Conservation (phyloP, 2,329 filamentous ascomycete species). For the Cladosporium sp. region DNA sequence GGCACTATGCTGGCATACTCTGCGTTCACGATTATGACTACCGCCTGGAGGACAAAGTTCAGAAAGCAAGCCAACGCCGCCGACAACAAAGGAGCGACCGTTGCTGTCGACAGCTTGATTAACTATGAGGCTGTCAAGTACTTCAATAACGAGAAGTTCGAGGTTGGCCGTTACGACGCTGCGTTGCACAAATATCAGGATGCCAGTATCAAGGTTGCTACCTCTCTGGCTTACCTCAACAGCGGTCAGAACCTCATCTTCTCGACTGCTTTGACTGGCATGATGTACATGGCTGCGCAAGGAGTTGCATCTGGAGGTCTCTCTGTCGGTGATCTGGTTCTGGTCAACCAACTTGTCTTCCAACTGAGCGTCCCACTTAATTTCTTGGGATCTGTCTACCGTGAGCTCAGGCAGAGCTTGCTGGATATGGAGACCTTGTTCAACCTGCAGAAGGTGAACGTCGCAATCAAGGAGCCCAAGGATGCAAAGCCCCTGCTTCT, state of each 20-base stretch:
- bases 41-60: constrained; percentile 96
- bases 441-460: constrained; percentile 94
- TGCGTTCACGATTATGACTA: constrained; percentile 95
- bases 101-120: constrained; percentile 93
- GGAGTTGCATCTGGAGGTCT: constrained; percentile 77
- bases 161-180: constrained; percentile 84
- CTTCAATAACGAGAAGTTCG: constrained; percentile 98
- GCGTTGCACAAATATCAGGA: constrained; percentile 83
- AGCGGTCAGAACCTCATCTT: constrained; percentile 97
- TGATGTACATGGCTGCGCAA: constrained; percentile 96
- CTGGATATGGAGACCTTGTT: constrained; percentile 99
- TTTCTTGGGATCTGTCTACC: constrained; percentile 96
- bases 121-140: constrained; percentile 99
- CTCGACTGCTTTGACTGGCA: constrained; percentile 83
- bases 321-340: constrained; percentile 93
- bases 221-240: constrained; percentile 88
- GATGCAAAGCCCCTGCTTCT: constrained; percentile 70
- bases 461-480: constrained; percentile 73
- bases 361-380: constrained; percentile 96
- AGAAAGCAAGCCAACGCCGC: constrained; percentile 91
- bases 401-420: constrained; percentile 88
- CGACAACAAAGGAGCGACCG: constrained; percentile 91
- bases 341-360: constrained; percentile 99
- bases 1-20: constrained; percentile 91
- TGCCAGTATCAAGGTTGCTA: constrained; percentile 94